Evolutionary conservation across 345 rosid genomes (phyloP).

Genomic region (Ceriops decandra): DNA sequence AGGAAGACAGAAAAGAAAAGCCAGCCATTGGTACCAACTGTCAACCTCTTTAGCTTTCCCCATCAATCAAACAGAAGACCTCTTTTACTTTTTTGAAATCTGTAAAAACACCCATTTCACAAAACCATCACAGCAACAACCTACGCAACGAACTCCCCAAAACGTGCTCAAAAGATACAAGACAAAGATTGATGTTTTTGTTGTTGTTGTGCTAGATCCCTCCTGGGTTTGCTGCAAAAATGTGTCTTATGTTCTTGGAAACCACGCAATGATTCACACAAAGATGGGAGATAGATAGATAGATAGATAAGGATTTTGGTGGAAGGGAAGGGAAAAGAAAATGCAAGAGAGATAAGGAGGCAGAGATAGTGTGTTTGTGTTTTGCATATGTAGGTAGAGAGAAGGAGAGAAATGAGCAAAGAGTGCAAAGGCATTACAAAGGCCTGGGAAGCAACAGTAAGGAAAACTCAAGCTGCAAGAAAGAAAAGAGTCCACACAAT

Average conservation of each 20-base stretch:
- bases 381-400: background rate
- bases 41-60: constrained; percentile 12
- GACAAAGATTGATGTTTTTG: background rate
- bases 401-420: constrained; percentile 34
- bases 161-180: constrained; percentile 9
- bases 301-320: background rate
- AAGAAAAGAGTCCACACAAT: constrained; percentile 38
- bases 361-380: background rate
- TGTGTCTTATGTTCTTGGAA: constrained; percentile 20
- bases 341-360: constrained; percentile 11
- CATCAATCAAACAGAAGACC: constrained; percentile 14
- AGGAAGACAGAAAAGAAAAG: constrained; percentile 11
- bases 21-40: constrained; percentile 12
- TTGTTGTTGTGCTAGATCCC: constrained; percentile 10
- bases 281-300: constrained; percentile 15
- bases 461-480: constrained; percentile 34
- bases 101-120: constrained; percentile 6
- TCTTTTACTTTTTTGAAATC: constrained; percentile 3
- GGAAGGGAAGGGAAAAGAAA: background rate
- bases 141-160: background rate
- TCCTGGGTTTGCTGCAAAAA: background rate
- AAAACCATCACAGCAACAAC: background rate
- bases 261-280: background rate
- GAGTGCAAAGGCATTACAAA: constrained; percentile 33
- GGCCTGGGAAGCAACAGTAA: constrained; percentile 37